Percentiles rank a stretch among this genome's conserved stretches.
Evolutionary conservation across 2,329 filamentous ascomycete genomes (phyloP).

Genomic region (Alternaria sp.): DNA sequence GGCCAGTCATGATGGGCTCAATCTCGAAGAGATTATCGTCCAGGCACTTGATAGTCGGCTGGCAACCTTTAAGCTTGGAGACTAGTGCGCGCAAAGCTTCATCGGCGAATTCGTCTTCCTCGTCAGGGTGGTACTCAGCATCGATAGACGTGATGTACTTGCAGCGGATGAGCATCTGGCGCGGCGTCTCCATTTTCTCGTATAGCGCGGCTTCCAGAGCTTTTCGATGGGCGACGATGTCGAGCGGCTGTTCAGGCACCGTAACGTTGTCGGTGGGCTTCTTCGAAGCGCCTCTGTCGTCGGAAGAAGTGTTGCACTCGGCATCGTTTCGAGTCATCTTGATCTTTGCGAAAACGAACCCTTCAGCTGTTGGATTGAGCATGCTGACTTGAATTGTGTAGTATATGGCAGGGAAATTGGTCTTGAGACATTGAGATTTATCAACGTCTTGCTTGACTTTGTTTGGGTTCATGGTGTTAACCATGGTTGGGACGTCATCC

Average conservation of each 20-base stretch:
- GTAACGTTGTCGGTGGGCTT: neutral
- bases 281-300: neutral
- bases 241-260: neutral
- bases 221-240: neutral
- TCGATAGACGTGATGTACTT: neutral
- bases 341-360: neutral
- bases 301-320: too few relatives aligned
- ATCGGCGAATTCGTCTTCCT: neutral
- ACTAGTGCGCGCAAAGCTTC: neutral
- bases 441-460: neutral
- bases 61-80: too few relatives aligned
- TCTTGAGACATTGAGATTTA: too few relatives aligned
- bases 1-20: neutral
- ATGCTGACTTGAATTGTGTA: neutral
- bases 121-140: constrained; percentile 4
- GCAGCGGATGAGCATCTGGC: constrained; percentile 11
- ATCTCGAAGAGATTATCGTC: constrained; percentile 7
- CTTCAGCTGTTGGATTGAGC: neutral
- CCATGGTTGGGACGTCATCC: neutral
- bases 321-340: neutral
- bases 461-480: neutral
- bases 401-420: neutral
- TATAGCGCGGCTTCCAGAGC: constrained; percentile 13
- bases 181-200: constrained; percentile 15
- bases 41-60: neutral